Evolutionary conservation across 306 rosid species (phyloP), one percentile per base, ranked within the genome.

Genomic region (Pyrus betulifolia): DNA sequence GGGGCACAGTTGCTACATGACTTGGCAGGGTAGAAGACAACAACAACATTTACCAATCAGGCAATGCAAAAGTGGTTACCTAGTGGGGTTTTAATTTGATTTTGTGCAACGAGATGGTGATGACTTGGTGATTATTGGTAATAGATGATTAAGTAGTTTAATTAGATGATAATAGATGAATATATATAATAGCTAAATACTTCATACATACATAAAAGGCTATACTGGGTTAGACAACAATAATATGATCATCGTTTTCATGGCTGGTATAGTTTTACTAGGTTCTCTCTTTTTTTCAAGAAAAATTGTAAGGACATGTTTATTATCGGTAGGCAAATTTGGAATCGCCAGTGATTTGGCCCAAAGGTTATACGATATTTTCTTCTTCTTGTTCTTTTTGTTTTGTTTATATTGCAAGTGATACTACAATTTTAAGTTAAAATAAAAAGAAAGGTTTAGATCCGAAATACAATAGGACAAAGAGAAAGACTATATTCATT

Each of bases 1-100:
- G 96, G 90, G 6, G 91, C 96, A 21, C 98, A 93, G 82, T 75
- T 90, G 74, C 94, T 93, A 4, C 96, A 88, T 74, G 95, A 93
- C 74, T 83, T 91, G 84, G 90, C 93, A 6, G 85, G 88, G 74
- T 92, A 76, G 70, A 57, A 7, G 12, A 1, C 22, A 2, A 57
- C n/a, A 18, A 15, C 46, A 72, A 54, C 63, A 52, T 14, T 27
- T 51, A 44, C 60, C 69, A 60, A 64, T 30, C 30, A 58, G 59
- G 21, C n/a, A 64, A 1, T 63, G 40, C 5, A 5, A 35, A 40
- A 38, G 42, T 38, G 67, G 52, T 54, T 57, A 35, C 10, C 67
- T 23, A 19, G 42, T 66, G 45, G 25, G 61, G 13, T 57, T 61
- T 60, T 64, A 64, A 31, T 28, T 61, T 61, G 17, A 58, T 55